Evolutionary conservation across 2,329 filamentous ascomycete genomes (phyloP), one percentile per base, ranked within the genome.

Genomic region (Chaetomiaceae sp.): DNA sequence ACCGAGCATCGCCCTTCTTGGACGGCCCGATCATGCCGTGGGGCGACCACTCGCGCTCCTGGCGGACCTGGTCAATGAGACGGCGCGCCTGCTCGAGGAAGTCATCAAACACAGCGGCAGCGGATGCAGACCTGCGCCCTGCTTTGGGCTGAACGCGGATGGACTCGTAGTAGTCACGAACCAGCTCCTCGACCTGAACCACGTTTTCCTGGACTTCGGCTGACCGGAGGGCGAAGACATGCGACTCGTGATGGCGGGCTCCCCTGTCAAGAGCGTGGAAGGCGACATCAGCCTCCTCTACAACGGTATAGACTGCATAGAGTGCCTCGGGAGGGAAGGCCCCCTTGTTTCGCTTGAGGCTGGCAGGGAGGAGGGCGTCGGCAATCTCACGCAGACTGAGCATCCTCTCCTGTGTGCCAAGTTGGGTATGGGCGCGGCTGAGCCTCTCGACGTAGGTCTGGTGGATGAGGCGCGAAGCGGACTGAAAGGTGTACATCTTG

Each of bases 251-350:
- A 74, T 66, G 65, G 68, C 77, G 68, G 69, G 77, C 66, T 58
- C 78, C 62, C 22, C 53, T 55, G 68, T 76, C 67, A 65, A 80
- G 58, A 2, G 77, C 72, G 2, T 76, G 75, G 64, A 91, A 88
- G 25, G 75, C 80, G 49, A 83, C 74, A 8, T 84, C 82, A 55
- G 84, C 78, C 37, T 77, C 73, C 22, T 77, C 67, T 7, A 92
- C 66, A 8, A 84, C 79, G 52, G 80, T 80, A 60, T 90, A 85
- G 6, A 91, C 82, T 4, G 88, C 87, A 62, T 89, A 88, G 5
- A 90, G 69, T 8, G 78, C 76, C 25, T 75, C 63, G 1, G 75
- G 59, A 0, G 76, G 69, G 49, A 77, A 77, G 9, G 67, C 69
- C 1, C 66, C 68, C 20, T 68, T 69, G 23, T 59, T 55, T 54